These are phyloP conservation scores for Solanum tarapatanum DNA, from an alignment of 257 asterid species.

Conservation along the genomic window DNA sequence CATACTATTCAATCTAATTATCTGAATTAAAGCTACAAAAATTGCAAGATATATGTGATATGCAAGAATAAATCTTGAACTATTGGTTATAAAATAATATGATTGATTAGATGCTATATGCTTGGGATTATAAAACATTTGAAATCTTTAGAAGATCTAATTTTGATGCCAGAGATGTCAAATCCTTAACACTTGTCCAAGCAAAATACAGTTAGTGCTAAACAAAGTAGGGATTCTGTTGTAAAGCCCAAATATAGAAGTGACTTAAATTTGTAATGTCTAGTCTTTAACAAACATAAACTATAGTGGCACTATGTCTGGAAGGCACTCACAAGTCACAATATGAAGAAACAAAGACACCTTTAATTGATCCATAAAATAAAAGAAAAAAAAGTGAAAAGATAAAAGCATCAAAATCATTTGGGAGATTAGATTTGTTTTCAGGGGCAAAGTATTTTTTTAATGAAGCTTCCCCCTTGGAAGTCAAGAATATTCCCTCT, in stretches of 20 bases:
- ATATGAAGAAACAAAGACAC: not conserved
- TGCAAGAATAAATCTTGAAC: not conserved
- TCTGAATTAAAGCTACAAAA: not conserved
- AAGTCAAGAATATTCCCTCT: not conserved
- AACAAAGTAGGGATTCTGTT: not conserved
- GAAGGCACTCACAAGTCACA: conserved; percentile 2
- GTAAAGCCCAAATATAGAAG: not conserved
- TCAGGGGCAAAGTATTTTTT: not conserved
- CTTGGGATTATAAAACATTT: not conserved
- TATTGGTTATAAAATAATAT: not conserved
- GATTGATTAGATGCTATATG: not conserved
- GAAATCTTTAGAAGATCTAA: not conserved
- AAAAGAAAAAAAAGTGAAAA: not conserved
- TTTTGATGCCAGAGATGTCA: not conserved
- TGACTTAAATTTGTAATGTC: conserved; percentile 2
- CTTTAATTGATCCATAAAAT: not conserved
- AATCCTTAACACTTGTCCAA: not conserved
- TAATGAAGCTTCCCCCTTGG: not conserved
- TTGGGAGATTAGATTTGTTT: not conserved
- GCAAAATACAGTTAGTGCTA: not conserved
- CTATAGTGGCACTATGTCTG: not conserved
- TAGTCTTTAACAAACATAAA: conserved; percentile 4
- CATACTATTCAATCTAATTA: not conserved
- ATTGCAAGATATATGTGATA: not conserved
- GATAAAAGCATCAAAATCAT: not conserved